phyloP scores from a whole-genome alignment of 2,329 filamentous ascomycete genomes.

The Whalleya microplaca region DNA sequence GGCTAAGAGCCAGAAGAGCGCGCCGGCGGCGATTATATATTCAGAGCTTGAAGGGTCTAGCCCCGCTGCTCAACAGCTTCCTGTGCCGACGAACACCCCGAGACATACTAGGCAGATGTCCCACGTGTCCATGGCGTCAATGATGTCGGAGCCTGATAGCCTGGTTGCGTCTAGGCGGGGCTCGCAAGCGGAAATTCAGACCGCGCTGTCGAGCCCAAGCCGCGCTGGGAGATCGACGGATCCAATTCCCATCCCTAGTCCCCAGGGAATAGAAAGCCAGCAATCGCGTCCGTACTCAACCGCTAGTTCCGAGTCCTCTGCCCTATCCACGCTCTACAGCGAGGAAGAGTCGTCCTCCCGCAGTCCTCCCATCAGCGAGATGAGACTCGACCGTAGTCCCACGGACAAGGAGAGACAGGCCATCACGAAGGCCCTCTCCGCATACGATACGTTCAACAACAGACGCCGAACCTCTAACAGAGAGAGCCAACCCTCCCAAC shows the following conservation, averaged over 20 bases:
- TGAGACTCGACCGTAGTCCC: slow-evolving; percentile 3
- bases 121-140: slow-evolving; percentile 37
- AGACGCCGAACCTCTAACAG: too few relatives aligned
- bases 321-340: slow-evolving; percentile 61
- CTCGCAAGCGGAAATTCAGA: slow-evolving; percentile 40
- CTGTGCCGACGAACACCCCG: slow-evolving; percentile 20
- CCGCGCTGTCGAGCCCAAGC: slow-evolving; percentile 50
- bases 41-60: slow-evolving; percentile 30
- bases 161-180: slow-evolving; percentile 42
- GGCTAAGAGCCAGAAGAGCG: slow-evolving; percentile 36
- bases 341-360: slow-evolving; percentile 51
- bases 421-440: slow-evolving; percentile 14
- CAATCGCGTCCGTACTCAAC: slow-evolving; percentile 28
- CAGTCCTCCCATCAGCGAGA: slow-evolving; percentile 17
- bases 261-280: slow-evolving; percentile 10
- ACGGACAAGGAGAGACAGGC: slow-evolving; percentile 8
- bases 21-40: slow-evolving; percentile 29
- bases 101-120: slow-evolving; percentile 24
- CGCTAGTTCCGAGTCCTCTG: slow-evolving; percentile 53
- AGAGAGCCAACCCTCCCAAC: background rate
- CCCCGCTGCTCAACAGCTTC: slow-evolving; percentile 8
- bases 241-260: slow-evolving; percentile 7
- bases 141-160: slow-evolving; percentile 46
- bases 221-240: slow-evolving; percentile 29
- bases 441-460: slow-evolving; percentile 12